Base-by-base conservation (phyloP, 192 early-diverging fungal species). In the Cladochytrium replicatum region DNA sequence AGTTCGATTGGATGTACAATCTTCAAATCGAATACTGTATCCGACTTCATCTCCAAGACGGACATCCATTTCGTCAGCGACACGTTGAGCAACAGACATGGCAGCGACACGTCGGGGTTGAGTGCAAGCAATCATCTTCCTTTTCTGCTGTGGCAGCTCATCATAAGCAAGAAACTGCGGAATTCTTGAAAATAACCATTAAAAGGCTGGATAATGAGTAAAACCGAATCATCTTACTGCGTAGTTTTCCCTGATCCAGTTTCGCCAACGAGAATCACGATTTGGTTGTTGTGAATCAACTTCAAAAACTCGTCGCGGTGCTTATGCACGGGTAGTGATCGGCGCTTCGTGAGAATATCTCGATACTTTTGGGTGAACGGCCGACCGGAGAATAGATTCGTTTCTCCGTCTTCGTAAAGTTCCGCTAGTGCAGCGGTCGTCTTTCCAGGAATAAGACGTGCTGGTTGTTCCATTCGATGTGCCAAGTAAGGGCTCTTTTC, bases 51-150 rank as follows among this genome's bases (percentile, higher is more conserved):
- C 77, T 21, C 96, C 93, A 15, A 97, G 72, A 31, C 71, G 68
- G 7, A 92, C 87, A 53, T 95, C 93, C 74, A 99, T 66, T 52
- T 99, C 96, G 50, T 97, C 93, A 2, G 94, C 85, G 13, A 99
- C 96, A 72, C 96, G 93, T 66, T 91, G 84, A 8, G 96, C 94
- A 32, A 99, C 94, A 29, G 92, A 95, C 88, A 91, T 99, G n/a
- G 96, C 96, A 5, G 96, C 94, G 24, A 99, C 91, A 72, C 96
- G 83, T 62, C 96, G 86, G 13, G 96, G 96, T 57, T 99, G 96
- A 30, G 96, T 99, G 69, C 96, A 99, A 11, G 93, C 96, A 64
- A 97, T 89, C 71, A 89, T 81, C 54, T 83, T 90, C 26, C 84
- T 83, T 45, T 91, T 86, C 15, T 29, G 24, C 39, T 76, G 91